phyloP scores from a whole-genome alignment of 768 basidiomycete species.

The Boletus vinaceobasis region DNA sequence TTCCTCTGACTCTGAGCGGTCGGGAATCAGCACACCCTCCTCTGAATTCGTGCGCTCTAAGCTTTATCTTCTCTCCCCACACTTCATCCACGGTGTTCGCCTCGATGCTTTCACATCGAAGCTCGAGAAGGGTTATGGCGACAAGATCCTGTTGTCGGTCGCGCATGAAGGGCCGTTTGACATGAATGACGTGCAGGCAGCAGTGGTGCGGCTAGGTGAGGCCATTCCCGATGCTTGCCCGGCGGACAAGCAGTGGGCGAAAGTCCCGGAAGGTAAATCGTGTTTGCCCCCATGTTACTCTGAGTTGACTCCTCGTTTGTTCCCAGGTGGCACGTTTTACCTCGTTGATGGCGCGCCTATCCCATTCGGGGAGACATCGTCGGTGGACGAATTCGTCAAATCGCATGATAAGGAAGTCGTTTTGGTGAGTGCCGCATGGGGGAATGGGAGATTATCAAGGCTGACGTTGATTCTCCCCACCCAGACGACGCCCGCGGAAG shows the following conservation, averaged over 20 bases:
- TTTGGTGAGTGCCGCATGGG: conserved; percentile 8
- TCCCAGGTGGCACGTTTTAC: conserved; percentile 15
- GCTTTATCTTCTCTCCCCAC: conserved; percentile 25
- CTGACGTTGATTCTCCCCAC: background rate
- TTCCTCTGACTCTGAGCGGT: conserved; percentile 14
- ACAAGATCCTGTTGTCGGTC: conserved; percentile 24
- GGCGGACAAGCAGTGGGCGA: conserved; percentile 12
- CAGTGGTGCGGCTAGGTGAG: conserved; percentile 10
- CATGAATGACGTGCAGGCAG: conserved; percentile 2
- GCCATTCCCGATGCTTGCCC: conserved; percentile 9
- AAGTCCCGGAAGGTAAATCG: conserved; percentile 19
- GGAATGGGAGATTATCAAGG: background rate
- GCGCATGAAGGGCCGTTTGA: conserved; percentile 13
- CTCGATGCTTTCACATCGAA: conserved; percentile 18
- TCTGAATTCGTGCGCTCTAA: conserved; percentile 22
- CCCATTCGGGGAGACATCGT: conserved; percentile 8
- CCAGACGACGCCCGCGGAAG: conserved; percentile 43
- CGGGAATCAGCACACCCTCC: conserved; percentile 22
- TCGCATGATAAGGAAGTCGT: conserved; percentile 2
- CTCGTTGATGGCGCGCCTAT: conserved; percentile 12
- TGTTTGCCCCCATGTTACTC: background rate
- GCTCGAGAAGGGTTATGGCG: conserved; percentile 28
- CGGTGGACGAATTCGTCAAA: conserved; percentile 15
- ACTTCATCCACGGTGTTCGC: conserved; percentile 6
- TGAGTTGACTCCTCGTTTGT: background rate